Percentiles rank a stretch among this genome's conserved stretches.
Conservation (phyloP, 805 yeast genomes). For the Teunomyces barrocoloradensis region DNA sequence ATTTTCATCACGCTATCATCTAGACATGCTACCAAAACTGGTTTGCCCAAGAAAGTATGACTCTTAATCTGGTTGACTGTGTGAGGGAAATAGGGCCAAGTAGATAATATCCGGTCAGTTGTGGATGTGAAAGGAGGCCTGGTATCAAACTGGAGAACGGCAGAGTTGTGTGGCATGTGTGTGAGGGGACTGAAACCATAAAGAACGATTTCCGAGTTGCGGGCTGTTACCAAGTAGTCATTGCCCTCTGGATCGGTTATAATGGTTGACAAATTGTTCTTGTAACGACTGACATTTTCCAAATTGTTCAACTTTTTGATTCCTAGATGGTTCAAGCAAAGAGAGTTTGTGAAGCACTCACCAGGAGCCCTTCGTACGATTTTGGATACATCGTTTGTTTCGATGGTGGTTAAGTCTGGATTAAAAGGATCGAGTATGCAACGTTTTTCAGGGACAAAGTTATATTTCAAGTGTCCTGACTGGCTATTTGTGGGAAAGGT, state of each 20-base stretch:
- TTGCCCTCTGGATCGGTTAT: slow-evolving; percentile 14
- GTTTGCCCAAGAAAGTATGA: slow-evolving; percentile 32
- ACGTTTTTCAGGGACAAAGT: slow-evolving; percentile 19
- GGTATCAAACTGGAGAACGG: slow-evolving; percentile 38
- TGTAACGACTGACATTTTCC: slow-evolving; percentile 33
- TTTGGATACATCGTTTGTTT: slow-evolving; percentile 14
- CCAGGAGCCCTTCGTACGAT: slow-evolving; percentile 32
- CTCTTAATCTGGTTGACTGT: slow-evolving; percentile 50
- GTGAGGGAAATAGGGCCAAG: slow-evolving; percentile 56
- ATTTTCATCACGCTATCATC: slow-evolving; percentile 55
- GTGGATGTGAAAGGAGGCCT: slow-evolving; percentile 40
- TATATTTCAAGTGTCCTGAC: slow-evolving; percentile 31
- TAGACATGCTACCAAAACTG: slow-evolving; percentile 46
- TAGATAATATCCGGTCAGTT: slow-evolving; percentile 41
- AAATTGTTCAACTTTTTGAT: slow-evolving; percentile 17
- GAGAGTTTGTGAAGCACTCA: slow-evolving; percentile 33
- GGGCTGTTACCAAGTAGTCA: slow-evolving; percentile 29
- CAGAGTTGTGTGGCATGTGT: slow-evolving; percentile 23
- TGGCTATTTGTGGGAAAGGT: slow-evolving; percentile 24
- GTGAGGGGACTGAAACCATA: slow-evolving; percentile 28
- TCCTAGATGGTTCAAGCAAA: slow-evolving; percentile 22
- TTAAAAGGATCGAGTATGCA: slow-evolving; percentile 6
- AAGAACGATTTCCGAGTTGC: slow-evolving; percentile 33
- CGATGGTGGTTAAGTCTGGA: slow-evolving; percentile 14
- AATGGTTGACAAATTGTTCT: slow-evolving; percentile 36